Evolutionary conservation across 352 stramenopile species (phyloP).

Genomic region (Globisporangium sylvaticum): DNA sequence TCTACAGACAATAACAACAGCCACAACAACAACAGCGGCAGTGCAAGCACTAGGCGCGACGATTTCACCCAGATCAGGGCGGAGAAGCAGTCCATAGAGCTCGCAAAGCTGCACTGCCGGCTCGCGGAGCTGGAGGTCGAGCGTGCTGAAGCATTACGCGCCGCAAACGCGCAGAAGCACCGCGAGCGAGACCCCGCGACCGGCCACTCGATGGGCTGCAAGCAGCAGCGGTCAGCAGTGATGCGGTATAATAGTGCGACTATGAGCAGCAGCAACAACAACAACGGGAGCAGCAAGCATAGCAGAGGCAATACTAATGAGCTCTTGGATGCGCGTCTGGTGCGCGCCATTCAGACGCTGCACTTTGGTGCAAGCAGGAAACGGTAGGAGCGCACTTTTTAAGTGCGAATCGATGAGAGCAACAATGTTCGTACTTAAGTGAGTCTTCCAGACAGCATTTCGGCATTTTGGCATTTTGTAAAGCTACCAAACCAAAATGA

Average conservation of each 20-base stretch:
- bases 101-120: constrained; percentile 8
- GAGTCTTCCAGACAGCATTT: constrained; percentile 7
- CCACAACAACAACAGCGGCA: not conserved
- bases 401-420: not conserved
- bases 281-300: not conserved
- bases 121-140: constrained; percentile 9
- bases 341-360: constrained; percentile 29
- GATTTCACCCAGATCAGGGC: not conserved
- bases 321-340: constrained; percentile 27
- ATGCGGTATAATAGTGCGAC: not conserved
- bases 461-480: not conserved
- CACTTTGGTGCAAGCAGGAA: constrained; percentile 19
- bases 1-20: constrained; percentile 6
- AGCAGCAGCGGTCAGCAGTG: not conserved
- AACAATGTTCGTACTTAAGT: not conserved
- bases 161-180: not conserved
- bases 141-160: not conserved
- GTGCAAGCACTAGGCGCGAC: not conserved
- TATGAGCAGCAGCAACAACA: not conserved
- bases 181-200: not conserved
- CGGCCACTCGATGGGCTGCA: not conserved
- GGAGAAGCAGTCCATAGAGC: constrained; percentile 6
- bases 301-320: not conserved
- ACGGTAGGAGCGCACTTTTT: constrained; percentile 5
- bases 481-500: not conserved